Evolutionary conservation across 1,284 basidiomycete genomes (phyloP).

Genomic region (Mycosarcoma mackinlayi): DNA sequence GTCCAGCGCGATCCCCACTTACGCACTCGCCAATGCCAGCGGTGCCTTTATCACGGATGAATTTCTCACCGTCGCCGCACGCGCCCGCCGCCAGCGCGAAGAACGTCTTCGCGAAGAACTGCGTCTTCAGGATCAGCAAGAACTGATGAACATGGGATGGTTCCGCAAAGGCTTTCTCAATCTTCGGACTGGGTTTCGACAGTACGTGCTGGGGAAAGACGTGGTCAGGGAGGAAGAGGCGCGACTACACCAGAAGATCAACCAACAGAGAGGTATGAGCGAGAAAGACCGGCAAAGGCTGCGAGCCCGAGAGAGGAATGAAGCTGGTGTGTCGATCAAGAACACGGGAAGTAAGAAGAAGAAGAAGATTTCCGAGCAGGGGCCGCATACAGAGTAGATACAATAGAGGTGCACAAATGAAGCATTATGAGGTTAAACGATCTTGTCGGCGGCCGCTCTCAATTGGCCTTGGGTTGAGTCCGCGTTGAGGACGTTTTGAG

Average conservation of each 20-base stretch:
- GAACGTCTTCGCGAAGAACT: conserved; percentile 32
- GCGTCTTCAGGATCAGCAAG: conserved; percentile 23
- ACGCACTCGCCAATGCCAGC: conserved; percentile 13
- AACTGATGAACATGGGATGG: conserved; percentile 52
- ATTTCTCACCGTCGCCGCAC: conserved; percentile 44
- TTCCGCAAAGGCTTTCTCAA: conserved; percentile 43
- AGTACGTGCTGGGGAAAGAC: conserved; percentile 42
- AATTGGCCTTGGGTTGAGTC: no score
- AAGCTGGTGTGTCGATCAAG: conserved; percentile 24
- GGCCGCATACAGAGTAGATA: background rate
- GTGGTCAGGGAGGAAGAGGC: conserved; percentile 24
- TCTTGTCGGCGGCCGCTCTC: no score
- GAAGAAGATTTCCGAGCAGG: conserved; percentile 9
- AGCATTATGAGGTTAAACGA: no score
- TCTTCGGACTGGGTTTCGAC: conserved; percentile 28
- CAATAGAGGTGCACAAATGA: no score
- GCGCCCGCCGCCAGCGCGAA: conserved; percentile 32
- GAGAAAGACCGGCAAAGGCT: conserved; percentile 25
- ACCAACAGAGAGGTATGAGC: conserved; percentile 22
- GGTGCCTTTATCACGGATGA: conserved; percentile 43
- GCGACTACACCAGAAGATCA: conserved; percentile 11
- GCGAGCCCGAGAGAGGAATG: conserved; percentile 23
- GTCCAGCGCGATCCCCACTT: conserved; percentile 8
- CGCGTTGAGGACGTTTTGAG: background rate
- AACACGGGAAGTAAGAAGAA: conserved; percentile 28